These are phyloP conservation scores for Nakazawaea wyomingensis DNA, from an alignment of 805 yeast genomes.

Conservation along the genomic window DNA sequence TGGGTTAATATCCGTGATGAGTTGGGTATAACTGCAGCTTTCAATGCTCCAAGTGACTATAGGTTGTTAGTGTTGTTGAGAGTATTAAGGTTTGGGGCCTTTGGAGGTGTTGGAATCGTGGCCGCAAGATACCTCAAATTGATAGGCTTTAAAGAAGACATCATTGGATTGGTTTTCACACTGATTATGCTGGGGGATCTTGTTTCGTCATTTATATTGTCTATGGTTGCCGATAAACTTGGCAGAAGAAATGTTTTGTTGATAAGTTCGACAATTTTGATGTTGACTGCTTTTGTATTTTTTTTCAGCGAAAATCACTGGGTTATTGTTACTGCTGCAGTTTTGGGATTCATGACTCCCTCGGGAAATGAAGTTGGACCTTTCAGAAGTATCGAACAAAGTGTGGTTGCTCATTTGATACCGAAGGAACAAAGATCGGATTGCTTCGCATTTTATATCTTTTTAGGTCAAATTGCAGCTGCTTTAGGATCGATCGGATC, in stretches of 20 bases:
- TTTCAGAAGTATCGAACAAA: slow-evolving; percentile 52
- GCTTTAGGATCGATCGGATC: slow-evolving; percentile 41
- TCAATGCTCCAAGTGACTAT: slow-evolving; percentile 27
- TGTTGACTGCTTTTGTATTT: slow-evolving; percentile 37
- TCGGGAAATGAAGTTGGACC: slow-evolving; percentile 59
- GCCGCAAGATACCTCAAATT: slow-evolving; percentile 40
- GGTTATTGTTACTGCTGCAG: slow-evolving; percentile 32
- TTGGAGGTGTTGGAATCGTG: slow-evolving; percentile 33
- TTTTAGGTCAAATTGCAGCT: slow-evolving; percentile 41
- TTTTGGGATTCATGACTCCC: slow-evolving; percentile 51
- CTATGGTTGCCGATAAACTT: slow-evolving; percentile 39
- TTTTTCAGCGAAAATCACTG: slow-evolving; percentile 27
- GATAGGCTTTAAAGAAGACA: slow-evolving; percentile 34
- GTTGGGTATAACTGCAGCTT: slow-evolving; percentile 30
- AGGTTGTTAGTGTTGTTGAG: slow-evolving; percentile 28
- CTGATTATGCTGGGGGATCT: slow-evolving; percentile 47
- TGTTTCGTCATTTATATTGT: slow-evolving; percentile 38
- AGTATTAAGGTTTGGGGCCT: slow-evolving; percentile 31
- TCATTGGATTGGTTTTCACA: slow-evolving; percentile 46
- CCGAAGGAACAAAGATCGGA: slow-evolving; percentile 40
- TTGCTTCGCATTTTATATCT: slow-evolving; percentile 53
- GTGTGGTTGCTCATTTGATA: slow-evolving; percentile 43
- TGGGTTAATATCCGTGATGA: slow-evolving; percentile 17
- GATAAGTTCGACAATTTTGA: slow-evolving; percentile 36
- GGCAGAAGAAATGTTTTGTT: slow-evolving; percentile 40